Base-by-base conservation (phyloP, 1,284 basidiomycete species). In the Malassezia slooffiae region DNA sequence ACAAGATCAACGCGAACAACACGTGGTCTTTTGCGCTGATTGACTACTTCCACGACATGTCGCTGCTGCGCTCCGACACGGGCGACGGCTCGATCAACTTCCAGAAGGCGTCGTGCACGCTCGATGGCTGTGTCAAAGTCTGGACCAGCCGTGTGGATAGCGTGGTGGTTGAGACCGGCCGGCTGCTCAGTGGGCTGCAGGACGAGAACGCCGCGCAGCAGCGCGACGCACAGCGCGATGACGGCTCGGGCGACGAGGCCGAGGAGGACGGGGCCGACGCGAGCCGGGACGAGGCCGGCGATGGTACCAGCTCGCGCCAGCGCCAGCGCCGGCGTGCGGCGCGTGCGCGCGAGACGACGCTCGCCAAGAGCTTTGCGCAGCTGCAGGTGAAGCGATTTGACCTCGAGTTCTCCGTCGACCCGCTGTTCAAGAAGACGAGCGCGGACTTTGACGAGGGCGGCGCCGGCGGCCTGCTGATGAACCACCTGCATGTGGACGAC, bases 21-120 rank as follows among this genome's bases (percentile, higher is more conserved):
- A 91, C 91, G 19, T 99, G 93, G 93, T 86, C 83, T 60, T 88
- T 96, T 63, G 89, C 89, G 3, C 78, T 99, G 35, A 97, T 99
- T 57, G 93, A 99, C 72, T 99, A 99, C 70, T 99, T 97, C 70
- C 88, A 95, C 63, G 91, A 99, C 71, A 89, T 96, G 82, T 89
- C 87, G 9, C 77, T 97, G n/a, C 75, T 99, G 29, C 79, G 62
- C n/a, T 60, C 58, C 31, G 66, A 68, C 19, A 58, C 57, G 22
- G 66, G 63, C 12, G 63, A 68, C 38, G 63, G 63, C 17, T 57
- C 57, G 15, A 96, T 97, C 77, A 96, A 97, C 72, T 97, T 97
- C 67, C 90, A 96, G 71, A 91, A 93, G 65, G 91, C 91, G 9
- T 91, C 87, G 0, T 93, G 83, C 69, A 97, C 91, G 0, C 79